Conservation (phyloP, 164 flowering plant species). For the Piper betle region DNA sequence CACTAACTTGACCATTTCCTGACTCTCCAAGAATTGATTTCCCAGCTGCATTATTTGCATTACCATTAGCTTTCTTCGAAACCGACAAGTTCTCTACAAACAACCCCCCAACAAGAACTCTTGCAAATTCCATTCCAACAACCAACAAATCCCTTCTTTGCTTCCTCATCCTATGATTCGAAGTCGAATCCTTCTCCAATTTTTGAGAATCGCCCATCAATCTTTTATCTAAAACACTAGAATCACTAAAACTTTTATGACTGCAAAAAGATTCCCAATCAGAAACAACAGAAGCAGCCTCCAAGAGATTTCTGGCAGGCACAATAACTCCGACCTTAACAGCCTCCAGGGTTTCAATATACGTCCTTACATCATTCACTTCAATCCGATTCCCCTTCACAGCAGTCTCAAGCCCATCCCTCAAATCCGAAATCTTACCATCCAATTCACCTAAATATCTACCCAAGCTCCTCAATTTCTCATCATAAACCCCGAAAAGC, state of each 20-base stretch:
- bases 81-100: conserved; percentile 26
- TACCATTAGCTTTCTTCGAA: conserved; percentile 19
- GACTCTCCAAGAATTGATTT: conserved; percentile 6
- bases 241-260: neutral
- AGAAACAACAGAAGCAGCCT: conserved; percentile 14
- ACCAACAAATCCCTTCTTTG: conserved; percentile 31
- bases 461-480: conserved; percentile 31
- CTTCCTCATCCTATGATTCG: conserved; percentile 27
- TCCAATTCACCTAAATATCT: conserved; percentile 29
- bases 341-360: conserved; percentile 24
- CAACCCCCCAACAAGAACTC: conserved; percentile 32
- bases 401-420: conserved; percentile 26
- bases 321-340: conserved; percentile 14
- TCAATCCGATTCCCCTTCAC: conserved; percentile 23
- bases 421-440: conserved; percentile 26
- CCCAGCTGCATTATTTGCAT: conserved; percentile 21
- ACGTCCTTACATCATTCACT: conserved; percentile 33
- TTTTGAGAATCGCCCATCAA: conserved; percentile 18
- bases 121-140: conserved; percentile 23
- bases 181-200: conserved; percentile 10
- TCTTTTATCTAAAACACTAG: neutral
- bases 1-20: conserved; percentile 11
- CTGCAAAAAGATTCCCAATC: neutral
- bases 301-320: conserved; percentile 24
- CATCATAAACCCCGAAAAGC: conserved; percentile 10